Percentiles rank a stretch among this genome's conserved stretches.
phyloP scores from a whole-genome alignment of 2,329 filamentous ascomycete genomes.

The Monosporascus sp. region DNA sequence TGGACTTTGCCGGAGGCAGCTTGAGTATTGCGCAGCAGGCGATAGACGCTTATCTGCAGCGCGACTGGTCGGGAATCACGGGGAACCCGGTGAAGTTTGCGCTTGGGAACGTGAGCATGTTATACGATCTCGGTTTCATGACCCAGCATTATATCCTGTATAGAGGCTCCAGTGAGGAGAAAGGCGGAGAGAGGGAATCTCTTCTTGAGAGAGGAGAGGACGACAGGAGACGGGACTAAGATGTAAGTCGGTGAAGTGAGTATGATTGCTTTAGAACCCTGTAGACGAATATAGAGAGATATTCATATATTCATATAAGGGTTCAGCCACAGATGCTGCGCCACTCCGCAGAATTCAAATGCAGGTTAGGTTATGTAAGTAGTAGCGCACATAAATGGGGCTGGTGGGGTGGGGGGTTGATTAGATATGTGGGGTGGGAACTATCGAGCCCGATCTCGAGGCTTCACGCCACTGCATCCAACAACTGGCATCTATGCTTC shows the following conservation, averaged over 20 bases:
- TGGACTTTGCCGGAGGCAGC: slow-evolving; percentile 77
- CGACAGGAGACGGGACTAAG: slow-evolving; percentile 26
- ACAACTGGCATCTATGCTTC: neutral
- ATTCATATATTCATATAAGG: neutral
- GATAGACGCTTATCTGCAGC: slow-evolving; percentile 78
- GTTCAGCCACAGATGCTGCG: neutral
- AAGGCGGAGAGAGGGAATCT: slow-evolving; percentile 29
- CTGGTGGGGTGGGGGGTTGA: neutral
- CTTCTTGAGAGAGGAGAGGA: slow-evolving; percentile 28
- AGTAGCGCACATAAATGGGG: neutral
- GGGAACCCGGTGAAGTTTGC: slow-evolving; percentile 90
- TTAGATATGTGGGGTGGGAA: neutral
- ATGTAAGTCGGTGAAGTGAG: neutral
- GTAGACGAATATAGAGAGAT: neutral
- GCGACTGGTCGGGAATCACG: slow-evolving; percentile 84
- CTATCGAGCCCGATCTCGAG: neutral
- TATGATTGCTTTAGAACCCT: neutral
- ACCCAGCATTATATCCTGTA: slow-evolving; percentile 85
- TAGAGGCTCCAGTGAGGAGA: slow-evolving; percentile 22
- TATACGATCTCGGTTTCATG: slow-evolving; percentile 85
- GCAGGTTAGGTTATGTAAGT: neutral
- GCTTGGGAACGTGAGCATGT: slow-evolving; percentile 76
- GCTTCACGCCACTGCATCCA: slow-evolving; percentile 11
- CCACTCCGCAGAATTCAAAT: neutral
- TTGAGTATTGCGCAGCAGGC: slow-evolving; percentile 76